These are phyloP conservation scores for Ampelomyces quisqualis DNA, from an alignment of 2,329 filamentous ascomycete species.

Conservation along the genomic window DNA sequence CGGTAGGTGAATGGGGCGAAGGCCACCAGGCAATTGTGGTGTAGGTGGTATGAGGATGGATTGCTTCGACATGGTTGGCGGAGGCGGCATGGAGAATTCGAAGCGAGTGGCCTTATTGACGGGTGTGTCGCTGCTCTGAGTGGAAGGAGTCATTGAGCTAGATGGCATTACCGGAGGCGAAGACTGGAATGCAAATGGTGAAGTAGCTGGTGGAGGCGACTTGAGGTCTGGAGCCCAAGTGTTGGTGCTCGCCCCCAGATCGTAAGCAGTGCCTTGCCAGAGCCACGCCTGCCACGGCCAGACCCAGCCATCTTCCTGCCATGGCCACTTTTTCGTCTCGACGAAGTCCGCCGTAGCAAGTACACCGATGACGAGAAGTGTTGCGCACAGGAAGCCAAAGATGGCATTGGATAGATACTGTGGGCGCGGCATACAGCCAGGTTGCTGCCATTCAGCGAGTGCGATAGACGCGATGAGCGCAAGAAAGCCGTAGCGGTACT, in stretches of 20 bases:
- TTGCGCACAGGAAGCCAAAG: conserved; percentile 2
- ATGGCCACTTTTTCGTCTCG: conserved; percentile 4
- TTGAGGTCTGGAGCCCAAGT: neutral
- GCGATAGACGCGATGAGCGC: neutral
- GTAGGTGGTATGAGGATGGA: conserved; percentile 5
- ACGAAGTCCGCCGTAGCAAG: neutral
- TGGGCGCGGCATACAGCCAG: conserved; percentile 1
- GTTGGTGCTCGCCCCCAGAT: conserved; percentile 1
- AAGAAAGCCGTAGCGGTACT: neutral
- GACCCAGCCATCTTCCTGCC: conserved; percentile 5
- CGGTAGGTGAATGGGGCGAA: neutral
- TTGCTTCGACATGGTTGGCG: neutral
- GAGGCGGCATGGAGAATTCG: neutral
- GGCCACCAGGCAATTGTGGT: conserved; percentile 1
- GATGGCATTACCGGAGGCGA: neutral
- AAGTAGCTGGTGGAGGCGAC: neutral
- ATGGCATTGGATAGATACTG: neutral
- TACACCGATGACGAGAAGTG: neutral
- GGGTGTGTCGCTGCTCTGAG: neutral
- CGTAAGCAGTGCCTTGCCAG: conserved; percentile 1
- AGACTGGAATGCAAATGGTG: neutral
- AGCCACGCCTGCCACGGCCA: conserved; percentile 5
- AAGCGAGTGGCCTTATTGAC: neutral
- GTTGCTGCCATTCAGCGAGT: neutral
- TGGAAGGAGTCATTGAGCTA: neutral